Percentiles rank a stretch among this genome's conserved stretches.
These are phyloP conservation scores for Penicillium sp. DNA, from an alignment of 2,329 filamentous ascomycete genomes.

Conservation along the genomic window DNA sequence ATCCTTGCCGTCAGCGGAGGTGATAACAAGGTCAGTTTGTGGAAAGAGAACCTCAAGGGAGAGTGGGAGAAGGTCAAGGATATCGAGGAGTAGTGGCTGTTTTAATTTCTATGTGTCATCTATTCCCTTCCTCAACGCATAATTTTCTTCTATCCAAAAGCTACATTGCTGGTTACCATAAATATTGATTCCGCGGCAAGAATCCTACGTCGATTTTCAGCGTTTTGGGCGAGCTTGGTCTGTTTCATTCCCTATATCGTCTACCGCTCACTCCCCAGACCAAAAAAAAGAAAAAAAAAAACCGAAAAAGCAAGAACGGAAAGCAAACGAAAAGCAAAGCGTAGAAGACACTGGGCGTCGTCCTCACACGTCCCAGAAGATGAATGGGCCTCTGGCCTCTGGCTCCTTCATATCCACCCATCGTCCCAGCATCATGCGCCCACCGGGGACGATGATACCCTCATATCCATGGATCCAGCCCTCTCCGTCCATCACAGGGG, in stretches of 20 bases:
- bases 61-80: slow-evolving; percentile 98
- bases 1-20: slow-evolving; percentile 89
- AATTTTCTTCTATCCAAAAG: slow-evolving; percentile 2
- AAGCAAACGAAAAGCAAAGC: neutral
- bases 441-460: slow-evolving; percentile 48
- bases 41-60: slow-evolving; percentile 96
- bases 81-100: slow-evolving; percentile 69
- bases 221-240: neutral
- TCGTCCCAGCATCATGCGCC: slow-evolving; percentile 48
- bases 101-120: slow-evolving; percentile 11
- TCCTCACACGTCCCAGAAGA: slow-evolving; percentile 32
- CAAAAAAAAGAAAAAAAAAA: neutral
- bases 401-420: slow-evolving; percentile 41
- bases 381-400: slow-evolving; percentile 27
- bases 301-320: neutral
- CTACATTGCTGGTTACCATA: neutral
- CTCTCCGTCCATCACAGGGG: slow-evolving; percentile 18
- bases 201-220: neutral
- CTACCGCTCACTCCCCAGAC: neutral
- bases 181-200: neutral
- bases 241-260: neutral
- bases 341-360: no score
- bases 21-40: slow-evolving; percentile 95
- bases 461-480: slow-evolving; percentile 48
- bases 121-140: slow-evolving; percentile 19